Percentiles rank a stretch among this genome's conserved stretches.
These are phyloP conservation scores for Fraxinus latifolia DNA, from an alignment of 305 asterid genomes.

Conservation along the genomic window DNA sequence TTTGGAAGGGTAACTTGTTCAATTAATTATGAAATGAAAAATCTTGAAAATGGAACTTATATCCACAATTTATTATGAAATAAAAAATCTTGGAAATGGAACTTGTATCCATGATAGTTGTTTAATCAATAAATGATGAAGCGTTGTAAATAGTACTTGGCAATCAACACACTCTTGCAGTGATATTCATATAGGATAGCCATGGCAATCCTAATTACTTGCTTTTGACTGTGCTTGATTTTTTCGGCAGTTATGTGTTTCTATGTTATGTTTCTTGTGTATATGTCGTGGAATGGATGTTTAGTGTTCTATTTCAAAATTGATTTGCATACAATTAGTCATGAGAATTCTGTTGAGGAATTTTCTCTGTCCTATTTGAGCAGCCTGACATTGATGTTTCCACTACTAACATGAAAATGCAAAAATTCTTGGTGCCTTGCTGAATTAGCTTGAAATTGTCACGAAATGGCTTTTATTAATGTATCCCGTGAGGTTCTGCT, in stretches of 20 bases:
- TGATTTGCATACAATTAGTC: constrained; percentile 10
- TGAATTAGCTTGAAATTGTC: background rate
- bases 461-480: background rate
- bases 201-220: constrained; percentile 14
- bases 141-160: background rate
- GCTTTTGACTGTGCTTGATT: constrained; percentile 11
- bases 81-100: too few species aligned
- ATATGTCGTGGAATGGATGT: background rate
- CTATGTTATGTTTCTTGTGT: background rate
- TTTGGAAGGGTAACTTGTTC: background rate
- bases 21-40: background rate
- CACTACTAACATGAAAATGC: background rate
- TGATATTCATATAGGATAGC: constrained; percentile 11
- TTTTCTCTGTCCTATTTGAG: background rate
- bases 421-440: background rate
- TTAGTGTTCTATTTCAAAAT: background rate
- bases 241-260: background rate
- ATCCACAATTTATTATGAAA: too few species aligned
- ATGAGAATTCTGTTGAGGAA: background rate
- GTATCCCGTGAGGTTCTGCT: constrained; percentile 1
- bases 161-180: background rate
- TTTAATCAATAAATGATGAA: background rate
- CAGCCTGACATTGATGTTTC: background rate
- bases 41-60: background rate
- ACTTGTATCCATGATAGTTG: background rate